phyloP scores from a whole-genome alignment of 129 eudicot genomes.

The Deinandra increscens region DNA sequence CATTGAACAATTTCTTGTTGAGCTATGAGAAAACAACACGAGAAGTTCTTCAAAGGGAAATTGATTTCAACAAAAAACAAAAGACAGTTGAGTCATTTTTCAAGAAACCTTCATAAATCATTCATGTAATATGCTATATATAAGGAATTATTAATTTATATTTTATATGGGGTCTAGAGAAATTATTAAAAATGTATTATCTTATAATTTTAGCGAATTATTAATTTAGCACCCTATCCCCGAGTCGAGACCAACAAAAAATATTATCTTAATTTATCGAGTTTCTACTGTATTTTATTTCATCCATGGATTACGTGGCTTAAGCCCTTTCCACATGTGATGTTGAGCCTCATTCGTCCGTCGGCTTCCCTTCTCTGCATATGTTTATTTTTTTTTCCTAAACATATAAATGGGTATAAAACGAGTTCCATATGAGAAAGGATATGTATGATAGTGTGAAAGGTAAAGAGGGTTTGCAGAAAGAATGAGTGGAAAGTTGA shows the following conservation, averaged over 20 bases:
- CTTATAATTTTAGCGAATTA: constrained; percentile 40
- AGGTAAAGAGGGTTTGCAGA: too few species aligned
- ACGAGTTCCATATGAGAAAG: too few species aligned
- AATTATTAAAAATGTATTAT: constrained; percentile 29
- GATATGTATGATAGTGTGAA: too few species aligned
- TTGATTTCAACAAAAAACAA: neutral
- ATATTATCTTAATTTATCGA: constrained; percentile 29
- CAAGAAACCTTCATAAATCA: constrained; percentile 32
- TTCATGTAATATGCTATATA: constrained; percentile 30
- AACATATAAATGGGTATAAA: too few species aligned
- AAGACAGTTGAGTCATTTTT: too few species aligned
- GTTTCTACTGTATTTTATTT: too few species aligned
- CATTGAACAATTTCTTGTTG: constrained; percentile 28
- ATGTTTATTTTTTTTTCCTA: too few species aligned
- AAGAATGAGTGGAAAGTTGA: too few species aligned
- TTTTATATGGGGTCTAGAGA: constrained; percentile 25
- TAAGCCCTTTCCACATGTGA: too few species aligned
- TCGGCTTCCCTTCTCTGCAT: too few species aligned
- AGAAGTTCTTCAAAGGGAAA: neutral
- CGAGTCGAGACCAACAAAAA: constrained; percentile 33
- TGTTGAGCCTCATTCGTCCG: too few species aligned
- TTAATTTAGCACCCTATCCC: constrained; percentile 37
- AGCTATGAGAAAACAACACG: constrained; percentile 24
- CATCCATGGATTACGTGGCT: too few species aligned
- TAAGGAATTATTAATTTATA: constrained; percentile 29